Base-by-base conservation (phyloP, 2,329 filamentous ascomycete genomes). In the Nigrospora osmanthi region DNA sequence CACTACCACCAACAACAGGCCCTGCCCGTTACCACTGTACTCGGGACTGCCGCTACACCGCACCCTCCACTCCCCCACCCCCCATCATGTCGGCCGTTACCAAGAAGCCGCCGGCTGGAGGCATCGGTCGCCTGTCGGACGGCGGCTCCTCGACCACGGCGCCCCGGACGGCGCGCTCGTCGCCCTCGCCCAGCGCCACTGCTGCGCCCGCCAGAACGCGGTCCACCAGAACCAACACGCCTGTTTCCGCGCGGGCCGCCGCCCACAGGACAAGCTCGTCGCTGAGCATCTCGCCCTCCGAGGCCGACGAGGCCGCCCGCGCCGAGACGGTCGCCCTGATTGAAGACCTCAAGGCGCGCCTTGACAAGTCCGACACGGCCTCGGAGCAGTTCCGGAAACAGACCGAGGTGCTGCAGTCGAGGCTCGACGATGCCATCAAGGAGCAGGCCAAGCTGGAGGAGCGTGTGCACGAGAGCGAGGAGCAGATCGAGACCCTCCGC, bases 361-460 rank as follows among this genome's bases (percentile, higher is more conserved):
- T 96, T 42, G 79, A 87, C 57, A 87, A 85, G 64, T 86, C 89
- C 17, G 91, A 96, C 66, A 76, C 73, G 41, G 72, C 79, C 35
- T 85, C 85, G 1, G 87, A 93, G 54, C 83, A 89, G 57, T 85
- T 83, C 63, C 82, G 85, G 68, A 91, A 90, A 65, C 89, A 96
- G 68, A 72, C 83, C 44, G 86, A 93, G 47, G 83, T 95, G 38
- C 70, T 97, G 52, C 89, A 95, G 67, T 78, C 85, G 52, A 82
- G 87, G 55, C 76, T 97, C 9, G 89, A 97, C 59, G 91, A 97
- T 54, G 81, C 89, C 38, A 68, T 85, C 47, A 79, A 80, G 54
- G 89, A 96, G 63, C 90, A 95, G 58, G 80, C 80, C 43, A 88
- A 86, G 67, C 70, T 96, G 33, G 93, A 98, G 64, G 91, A 97